Conservation (phyloP, 306 rosid species). For the Herpetospermum pedunculosum region DNA sequence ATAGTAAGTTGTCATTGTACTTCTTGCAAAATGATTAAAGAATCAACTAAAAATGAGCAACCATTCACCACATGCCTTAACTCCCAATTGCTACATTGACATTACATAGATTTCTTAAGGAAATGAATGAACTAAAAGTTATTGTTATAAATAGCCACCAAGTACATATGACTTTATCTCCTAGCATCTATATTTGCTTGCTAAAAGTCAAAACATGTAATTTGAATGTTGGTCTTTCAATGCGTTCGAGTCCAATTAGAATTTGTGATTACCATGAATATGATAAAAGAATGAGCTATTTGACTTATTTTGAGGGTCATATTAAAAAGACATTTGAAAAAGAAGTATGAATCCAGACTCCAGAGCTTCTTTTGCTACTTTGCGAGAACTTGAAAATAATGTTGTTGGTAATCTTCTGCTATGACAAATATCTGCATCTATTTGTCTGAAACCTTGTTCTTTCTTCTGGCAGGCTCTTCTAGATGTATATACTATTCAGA, state of each 20-base stretch:
- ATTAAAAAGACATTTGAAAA: neutral
- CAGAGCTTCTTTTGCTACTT: neutral
- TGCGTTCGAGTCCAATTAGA: neutral
- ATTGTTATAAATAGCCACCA: neutral
- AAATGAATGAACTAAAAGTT: neutral
- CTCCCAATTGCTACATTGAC: neutral
- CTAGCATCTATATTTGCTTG: neutral
- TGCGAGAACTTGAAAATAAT: neutral
- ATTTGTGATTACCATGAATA: neutral
- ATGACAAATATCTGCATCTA: neutral
- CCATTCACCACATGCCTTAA: neutral
- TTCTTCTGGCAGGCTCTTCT: slow-evolving; percentile 48
- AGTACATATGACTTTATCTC: neutral
- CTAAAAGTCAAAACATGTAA: neutral
- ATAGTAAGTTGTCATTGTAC: neutral
- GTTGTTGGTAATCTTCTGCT: neutral
- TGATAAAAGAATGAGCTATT: neutral
- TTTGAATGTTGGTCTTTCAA: neutral
- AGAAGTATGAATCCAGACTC: neutral
- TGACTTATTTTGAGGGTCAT: neutral
- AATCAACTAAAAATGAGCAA: neutral
- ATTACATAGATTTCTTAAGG: neutral
- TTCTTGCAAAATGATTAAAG: neutral
- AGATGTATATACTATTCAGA: slow-evolving; percentile 71
- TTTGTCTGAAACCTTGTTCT: neutral